phyloP scores from a whole-genome alignment of 176 grass and related monocot species.

The Triticum aestivum region IWGSC_CS_RefSeq_v2.1 NC_057796.1:303863165-303863664 shows the following conservation, averaged over 20 bases:
- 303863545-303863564: slow-evolving; percentile 73
- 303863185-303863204: not conserved
- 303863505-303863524: slow-evolving; percentile 38
- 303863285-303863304: not conserved
- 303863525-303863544: slow-evolving; percentile 50
- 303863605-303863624: slow-evolving; percentile 61
- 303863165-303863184: not conserved
- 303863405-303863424: slow-evolving; percentile 76
- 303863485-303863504: slow-evolving; percentile 45
- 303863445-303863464: slow-evolving; percentile 81
- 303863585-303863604: slow-evolving; percentile 59
- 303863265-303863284: not conserved
- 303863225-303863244: not conserved
- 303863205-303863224: slow-evolving; percentile 13
- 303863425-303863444: slow-evolving; percentile 94
- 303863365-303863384: slow-evolving; percentile 86
- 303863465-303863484: slow-evolving; percentile 65
- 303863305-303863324: not conserved
- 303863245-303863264: not conserved
- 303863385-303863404: slow-evolving; percentile 91
- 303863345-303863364: slow-evolving; percentile 12
- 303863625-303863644: slow-evolving; percentile 25
- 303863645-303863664: slow-evolving; percentile 17
- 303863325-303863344: slow-evolving; percentile 6
- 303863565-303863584: slow-evolving; percentile 64